Conservation (phyloP, 2,329 filamentous ascomycete genomes). For the Fusarium secorum region DNA sequence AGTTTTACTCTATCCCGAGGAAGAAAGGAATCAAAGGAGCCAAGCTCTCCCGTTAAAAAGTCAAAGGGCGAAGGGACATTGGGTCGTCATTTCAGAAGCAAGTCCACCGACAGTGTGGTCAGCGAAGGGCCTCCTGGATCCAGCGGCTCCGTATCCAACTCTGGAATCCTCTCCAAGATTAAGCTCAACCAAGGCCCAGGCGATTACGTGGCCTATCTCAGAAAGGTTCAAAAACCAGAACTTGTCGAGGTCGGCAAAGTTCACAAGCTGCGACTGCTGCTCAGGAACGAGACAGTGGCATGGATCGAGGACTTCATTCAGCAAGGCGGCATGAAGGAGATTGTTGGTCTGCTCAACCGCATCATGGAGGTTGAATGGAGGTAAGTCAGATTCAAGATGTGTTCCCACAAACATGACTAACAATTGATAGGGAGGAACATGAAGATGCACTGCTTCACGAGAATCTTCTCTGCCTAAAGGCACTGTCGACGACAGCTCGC, state of each 20-base stretch:
- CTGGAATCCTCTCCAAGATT: slow-evolving; percentile 70
- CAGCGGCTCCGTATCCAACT: slow-evolving; percentile 62
- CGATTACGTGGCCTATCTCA: slow-evolving; percentile 87
- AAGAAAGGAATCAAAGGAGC: slow-evolving; percentile 68
- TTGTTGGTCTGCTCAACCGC: slow-evolving; percentile 85
- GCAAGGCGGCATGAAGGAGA: slow-evolving; percentile 90
- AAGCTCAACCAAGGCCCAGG: slow-evolving; percentile 78
- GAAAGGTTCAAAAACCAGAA: slow-evolving; percentile 81
- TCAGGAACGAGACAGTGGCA: slow-evolving; percentile 92
- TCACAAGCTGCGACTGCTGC: slow-evolving; percentile 87
- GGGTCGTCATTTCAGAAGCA: slow-evolving; percentile 72
- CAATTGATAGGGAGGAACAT: slow-evolving; percentile 78
- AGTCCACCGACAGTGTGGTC: slow-evolving; percentile 74
- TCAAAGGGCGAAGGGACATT: slow-evolving; percentile 70
- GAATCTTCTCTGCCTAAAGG: slow-evolving; percentile 90
- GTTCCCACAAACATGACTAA: slow-evolving; percentile 3
- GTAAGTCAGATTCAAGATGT: slow-evolving; percentile 57
- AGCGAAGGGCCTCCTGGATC: slow-evolving; percentile 64
- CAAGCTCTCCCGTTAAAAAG: slow-evolving; percentile 76
- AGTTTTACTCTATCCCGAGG: slow-evolving; percentile 80
- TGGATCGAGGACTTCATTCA: slow-evolving; percentile 95
- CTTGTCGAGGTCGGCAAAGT: slow-evolving; percentile 91
- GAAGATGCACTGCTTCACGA: slow-evolving; percentile 94
- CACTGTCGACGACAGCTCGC: slow-evolving; percentile 87
- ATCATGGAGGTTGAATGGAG: slow-evolving; percentile 97